Evolutionary conservation across 345 rosid genomes (phyloP).

Genomic region (Eucalyptus viminalis): DNA sequence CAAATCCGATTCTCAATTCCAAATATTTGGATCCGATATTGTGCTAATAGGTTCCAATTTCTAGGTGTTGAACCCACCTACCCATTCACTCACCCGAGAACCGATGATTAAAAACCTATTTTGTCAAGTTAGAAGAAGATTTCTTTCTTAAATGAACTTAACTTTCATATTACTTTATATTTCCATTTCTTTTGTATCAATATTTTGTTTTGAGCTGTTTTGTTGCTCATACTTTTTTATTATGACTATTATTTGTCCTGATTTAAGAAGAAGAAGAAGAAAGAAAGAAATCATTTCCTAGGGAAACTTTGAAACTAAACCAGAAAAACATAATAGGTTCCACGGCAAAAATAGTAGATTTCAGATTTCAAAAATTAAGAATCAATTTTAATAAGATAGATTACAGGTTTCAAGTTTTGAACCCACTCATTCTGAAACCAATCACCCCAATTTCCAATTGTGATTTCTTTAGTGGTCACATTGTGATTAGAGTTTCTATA

Average conservation of each 20-base stretch:
- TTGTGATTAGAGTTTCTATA: not conserved
- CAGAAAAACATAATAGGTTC: not conserved
- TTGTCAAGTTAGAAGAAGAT: not conserved
- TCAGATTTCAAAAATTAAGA: not conserved
- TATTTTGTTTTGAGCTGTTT: not conserved
- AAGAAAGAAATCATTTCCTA: fast-evolving
- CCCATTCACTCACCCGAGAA: not conserved
- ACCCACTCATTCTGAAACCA: not conserved
- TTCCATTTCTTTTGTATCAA: not conserved
- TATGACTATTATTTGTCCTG: not conserved
- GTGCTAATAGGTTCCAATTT: not conserved
- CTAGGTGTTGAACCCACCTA: not conserved
- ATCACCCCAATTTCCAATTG: not conserved
- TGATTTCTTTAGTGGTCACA: not conserved
- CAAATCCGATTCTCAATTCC: not conserved
- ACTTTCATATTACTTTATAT: not conserved
- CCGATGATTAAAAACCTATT: not conserved
- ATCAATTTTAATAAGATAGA: not conserved
- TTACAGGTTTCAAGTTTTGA: fast-evolving
- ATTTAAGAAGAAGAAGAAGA: not conserved
- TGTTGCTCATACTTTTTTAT: not conserved
- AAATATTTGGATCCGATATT: not conserved
- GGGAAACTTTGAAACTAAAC: not conserved
- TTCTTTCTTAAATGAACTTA: not conserved
- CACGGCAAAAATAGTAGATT: fast-evolving